Percentiles rank a stretch among this genome's conserved stretches.
These are phyloP conservation scores for Amniculicola lignicola DNA, from an alignment of 495 filamentous ascomycete species.

Conservation along the genomic window DNA sequence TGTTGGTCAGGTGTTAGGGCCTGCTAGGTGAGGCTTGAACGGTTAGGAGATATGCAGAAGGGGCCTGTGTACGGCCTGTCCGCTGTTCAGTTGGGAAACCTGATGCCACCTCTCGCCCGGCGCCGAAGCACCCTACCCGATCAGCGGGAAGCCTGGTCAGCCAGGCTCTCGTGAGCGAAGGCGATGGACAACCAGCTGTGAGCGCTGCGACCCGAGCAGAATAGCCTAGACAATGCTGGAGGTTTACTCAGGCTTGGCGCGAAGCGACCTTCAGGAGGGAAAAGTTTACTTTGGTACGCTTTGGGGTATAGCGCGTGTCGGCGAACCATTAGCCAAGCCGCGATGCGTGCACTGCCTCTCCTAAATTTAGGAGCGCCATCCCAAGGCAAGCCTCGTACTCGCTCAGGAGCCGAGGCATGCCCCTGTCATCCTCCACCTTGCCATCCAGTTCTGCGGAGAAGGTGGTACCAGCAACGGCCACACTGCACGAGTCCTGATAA, in stretches of 20 bases:
- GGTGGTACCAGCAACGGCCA: not conserved
- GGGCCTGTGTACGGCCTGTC: constrained; percentile 10
- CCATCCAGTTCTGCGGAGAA: not conserved
- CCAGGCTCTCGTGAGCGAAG: constrained; percentile 14
- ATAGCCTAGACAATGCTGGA: not conserved
- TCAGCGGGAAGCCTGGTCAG: constrained; percentile 4
- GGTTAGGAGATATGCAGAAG: constrained; percentile 12
- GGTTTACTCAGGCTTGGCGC: not conserved
- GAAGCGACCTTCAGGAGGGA: constrained; percentile 1
- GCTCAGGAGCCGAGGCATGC: constrained; percentile 6
- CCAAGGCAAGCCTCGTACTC: no score
- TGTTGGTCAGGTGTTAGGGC: constrained; percentile 16
- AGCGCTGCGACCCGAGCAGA: not conserved
- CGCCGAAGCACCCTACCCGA: not conserved
- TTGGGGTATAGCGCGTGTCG: not conserved
- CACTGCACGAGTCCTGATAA: not conserved
- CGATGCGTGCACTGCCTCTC: constrained; percentile 22
- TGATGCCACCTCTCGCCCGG: not conserved
- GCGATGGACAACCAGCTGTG: not conserved
- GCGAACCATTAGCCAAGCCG: constrained; percentile 12
- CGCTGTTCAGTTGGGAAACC: constrained; percentile 9
- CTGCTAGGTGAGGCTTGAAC: constrained; percentile 20
- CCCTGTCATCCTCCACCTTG: not conserved
- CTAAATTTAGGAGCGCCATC: constrained; percentile 9
- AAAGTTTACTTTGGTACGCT: not conserved